phyloP scores from a whole-genome alignment of 441 rosid genomes.

The Syzygium syzygioides region DNA sequence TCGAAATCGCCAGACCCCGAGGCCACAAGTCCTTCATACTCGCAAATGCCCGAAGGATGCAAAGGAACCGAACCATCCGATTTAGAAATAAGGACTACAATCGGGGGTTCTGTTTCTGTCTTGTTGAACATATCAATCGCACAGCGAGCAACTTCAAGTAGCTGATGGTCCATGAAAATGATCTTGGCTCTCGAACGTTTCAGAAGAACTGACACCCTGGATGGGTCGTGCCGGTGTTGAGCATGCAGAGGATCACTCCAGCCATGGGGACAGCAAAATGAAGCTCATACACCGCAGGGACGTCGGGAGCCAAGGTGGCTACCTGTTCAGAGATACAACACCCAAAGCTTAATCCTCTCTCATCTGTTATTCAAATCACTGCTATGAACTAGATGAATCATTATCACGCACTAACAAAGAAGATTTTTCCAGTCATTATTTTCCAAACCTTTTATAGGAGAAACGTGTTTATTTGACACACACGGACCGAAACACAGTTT shows the following conservation, averaged over 20 bases:
- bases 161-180: constrained; percentile 47
- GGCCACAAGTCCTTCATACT: constrained; percentile 45
- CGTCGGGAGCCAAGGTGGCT: constrained; percentile 58
- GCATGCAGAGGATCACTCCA: constrained; percentile 60
- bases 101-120: constrained; percentile 24
- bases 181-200: constrained; percentile 43
- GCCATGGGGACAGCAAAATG: constrained; percentile 86
- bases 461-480: background rate
- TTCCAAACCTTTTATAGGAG: background rate
- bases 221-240: constrained; percentile 46
- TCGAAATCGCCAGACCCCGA: constrained; percentile 34
- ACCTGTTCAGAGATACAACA: constrained; percentile 34
- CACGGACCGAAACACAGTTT: background rate
- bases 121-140: constrained; percentile 46
- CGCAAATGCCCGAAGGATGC: constrained; percentile 12
- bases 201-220: constrained; percentile 40
- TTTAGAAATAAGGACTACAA: constrained; percentile 37
- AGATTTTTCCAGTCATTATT: background rate
- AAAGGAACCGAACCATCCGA: constrained; percentile 8
- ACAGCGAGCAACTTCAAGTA: constrained; percentile 32
- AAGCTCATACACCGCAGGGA: constrained; percentile 69
- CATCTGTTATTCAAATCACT: background rate
- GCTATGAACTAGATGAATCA: background rate
- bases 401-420: background rate
- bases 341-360: background rate